A percentile compares a stretch with the other conserved stretches of the same genome.
phyloP scores from a whole-genome alignment of 352 stramenopile genomes.

The Chrysophaeum taylorii region DNA sequence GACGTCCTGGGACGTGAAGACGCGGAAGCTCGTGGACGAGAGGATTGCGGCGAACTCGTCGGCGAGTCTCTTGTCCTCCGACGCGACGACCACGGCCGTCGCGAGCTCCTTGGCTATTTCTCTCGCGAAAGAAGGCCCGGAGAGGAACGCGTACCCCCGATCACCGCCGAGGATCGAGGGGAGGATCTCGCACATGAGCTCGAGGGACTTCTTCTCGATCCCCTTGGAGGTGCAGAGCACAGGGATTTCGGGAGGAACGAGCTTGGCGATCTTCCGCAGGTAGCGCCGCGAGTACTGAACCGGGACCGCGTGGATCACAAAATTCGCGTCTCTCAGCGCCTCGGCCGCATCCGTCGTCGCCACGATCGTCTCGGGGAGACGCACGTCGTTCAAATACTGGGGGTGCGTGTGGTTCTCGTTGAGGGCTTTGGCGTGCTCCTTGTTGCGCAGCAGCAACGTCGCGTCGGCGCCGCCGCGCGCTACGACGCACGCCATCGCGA shows the following conservation, averaged over 20 bases:
- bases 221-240: slow-evolving; percentile 87
- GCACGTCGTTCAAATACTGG: slow-evolving; percentile 72
- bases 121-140: slow-evolving; percentile 84
- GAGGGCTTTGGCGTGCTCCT: slow-evolving; percentile 71
- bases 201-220: slow-evolving; percentile 84
- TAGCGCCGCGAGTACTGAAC: slow-evolving; percentile 84
- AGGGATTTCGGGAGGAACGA: slow-evolving; percentile 71
- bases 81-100: slow-evolving; percentile 87
- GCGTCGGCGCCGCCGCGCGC: slow-evolving; percentile 58
- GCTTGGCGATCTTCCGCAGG: slow-evolving; percentile 62
- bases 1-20: slow-evolving; percentile 81
- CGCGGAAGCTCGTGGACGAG: slow-evolving; percentile 73
- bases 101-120: slow-evolving; percentile 74
- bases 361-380: slow-evolving; percentile 59
- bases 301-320: slow-evolving; percentile 88
- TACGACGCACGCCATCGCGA: slow-evolving; percentile 82
- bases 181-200: slow-evolving; percentile 87
- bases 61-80: slow-evolving; percentile 66
- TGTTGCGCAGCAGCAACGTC: slow-evolving; percentile 74
- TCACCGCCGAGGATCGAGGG: slow-evolving; percentile 71
- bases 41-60: slow-evolving; percentile 45
- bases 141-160: slow-evolving; percentile 88
- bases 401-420: slow-evolving; percentile 78
- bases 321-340: slow-evolving; percentile 67
- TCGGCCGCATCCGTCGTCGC: slow-evolving; percentile 73